Evolutionary conservation across 1,139 yeast genomes (phyloP).

Genomic region (Nakaseomyces sp.): DNA sequence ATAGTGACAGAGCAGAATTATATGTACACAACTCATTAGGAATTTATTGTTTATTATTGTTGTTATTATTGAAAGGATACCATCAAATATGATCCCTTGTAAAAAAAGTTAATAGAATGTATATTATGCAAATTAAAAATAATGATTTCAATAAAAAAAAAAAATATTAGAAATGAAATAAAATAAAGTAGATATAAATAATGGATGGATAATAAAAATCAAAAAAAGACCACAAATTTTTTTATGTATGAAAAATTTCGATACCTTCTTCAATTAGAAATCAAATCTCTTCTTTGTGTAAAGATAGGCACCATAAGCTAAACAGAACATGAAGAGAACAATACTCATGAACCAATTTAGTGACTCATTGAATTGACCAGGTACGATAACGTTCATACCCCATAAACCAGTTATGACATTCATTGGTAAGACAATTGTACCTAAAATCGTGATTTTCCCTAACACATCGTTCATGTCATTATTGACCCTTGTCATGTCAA

Average conservation of each 20-base stretch:
- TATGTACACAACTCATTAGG: too few species aligned
- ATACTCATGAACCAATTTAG: conserved; percentile 71
- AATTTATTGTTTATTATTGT: too few species aligned
- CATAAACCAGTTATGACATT: conserved; percentile 92
- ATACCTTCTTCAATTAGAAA: conserved; percentile 16
- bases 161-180: background rate
- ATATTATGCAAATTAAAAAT: conserved; percentile 1
- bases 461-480: conserved; percentile 94
- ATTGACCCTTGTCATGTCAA: conserved; percentile 95
- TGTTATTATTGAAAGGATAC: too few species aligned
- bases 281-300: conserved; percentile 39
- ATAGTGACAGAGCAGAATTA: too few species aligned
- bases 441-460: conserved; percentile 85
- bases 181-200: background rate
- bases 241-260: too few species aligned
- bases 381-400: conserved; percentile 98
- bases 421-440: conserved; percentile 90
- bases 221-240: background rate
- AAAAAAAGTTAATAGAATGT: conserved; percentile 2
- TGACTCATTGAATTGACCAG: conserved; percentile 74
- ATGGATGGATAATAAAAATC: too few species aligned
- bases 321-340: conserved; percentile 35
- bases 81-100: too few species aligned
- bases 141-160: background rate
- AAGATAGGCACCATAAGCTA: conserved; percentile 38